Percentiles rank a stretch among this genome's conserved stretches.
Conservation (phyloP, 768 basidiomycete genomes). For the Lepiota brunneoincarnata region DNA sequence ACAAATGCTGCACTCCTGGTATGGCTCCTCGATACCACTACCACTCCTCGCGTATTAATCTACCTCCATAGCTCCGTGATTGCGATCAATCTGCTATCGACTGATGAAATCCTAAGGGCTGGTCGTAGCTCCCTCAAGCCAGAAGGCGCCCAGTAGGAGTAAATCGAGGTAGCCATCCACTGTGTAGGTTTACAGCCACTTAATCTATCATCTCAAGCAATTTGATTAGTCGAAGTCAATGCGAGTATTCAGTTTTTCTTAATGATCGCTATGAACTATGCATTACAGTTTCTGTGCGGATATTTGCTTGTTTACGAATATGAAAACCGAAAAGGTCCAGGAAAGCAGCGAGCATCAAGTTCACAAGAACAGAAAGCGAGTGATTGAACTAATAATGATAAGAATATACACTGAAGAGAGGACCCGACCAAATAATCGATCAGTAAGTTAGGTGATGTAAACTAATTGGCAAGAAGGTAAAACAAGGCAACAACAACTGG, state of each 20-base stretch:
- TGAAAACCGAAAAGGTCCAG: neutral
- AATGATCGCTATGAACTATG: constrained; percentile 6
- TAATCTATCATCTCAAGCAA: neutral
- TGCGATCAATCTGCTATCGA: constrained; percentile 91
- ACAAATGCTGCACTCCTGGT: constrained; percentile 98
- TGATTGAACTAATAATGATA: constrained; percentile 19
- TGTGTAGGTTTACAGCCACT: neutral
- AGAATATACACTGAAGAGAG: constrained; percentile 8
- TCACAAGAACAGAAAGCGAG: neutral
- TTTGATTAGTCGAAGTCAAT: neutral
- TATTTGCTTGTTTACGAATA: constrained; percentile 1
- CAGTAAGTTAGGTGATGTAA: constrained; percentile 8
- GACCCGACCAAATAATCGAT: neutral
- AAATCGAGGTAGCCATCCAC: neutral
- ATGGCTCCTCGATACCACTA: constrained; percentile 23
- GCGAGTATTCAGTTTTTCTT: neutral
- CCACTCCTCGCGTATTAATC: constrained; percentile 21
- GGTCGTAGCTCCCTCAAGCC: constrained; percentile 86
- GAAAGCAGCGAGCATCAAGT: neutral
- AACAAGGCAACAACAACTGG: neutral
- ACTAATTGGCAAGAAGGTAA: constrained; percentile 1
- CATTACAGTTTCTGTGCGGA: constrained; percentile 9
- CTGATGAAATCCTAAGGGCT: constrained; percentile 92
- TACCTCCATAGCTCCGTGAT: constrained; percentile 71
- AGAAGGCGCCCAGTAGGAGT: constrained; percentile 53